phyloP scores from a whole-genome alignment of 2,329 filamentous ascomycete genomes.

The Cercospora brassicicola region DNA sequence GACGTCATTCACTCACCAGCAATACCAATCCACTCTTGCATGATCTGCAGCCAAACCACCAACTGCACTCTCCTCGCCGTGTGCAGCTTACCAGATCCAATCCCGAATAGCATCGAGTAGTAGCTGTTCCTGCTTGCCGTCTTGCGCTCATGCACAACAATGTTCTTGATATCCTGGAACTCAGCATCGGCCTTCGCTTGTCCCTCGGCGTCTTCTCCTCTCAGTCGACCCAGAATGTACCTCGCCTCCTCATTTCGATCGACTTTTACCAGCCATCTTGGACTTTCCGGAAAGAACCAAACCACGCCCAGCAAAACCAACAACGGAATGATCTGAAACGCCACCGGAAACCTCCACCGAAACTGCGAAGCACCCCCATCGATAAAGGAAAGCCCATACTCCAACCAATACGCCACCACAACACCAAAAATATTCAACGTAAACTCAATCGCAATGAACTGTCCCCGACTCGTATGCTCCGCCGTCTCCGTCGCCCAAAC shows the following conservation, averaged over 20 bases:
- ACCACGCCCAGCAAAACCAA: conserved; percentile 43
- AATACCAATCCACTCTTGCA: conserved; percentile 41
- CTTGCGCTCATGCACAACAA: conserved; percentile 59
- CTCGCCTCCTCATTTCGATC: conserved; percentile 67
- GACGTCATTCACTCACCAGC: not conserved
- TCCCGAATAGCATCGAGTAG: conserved; percentile 39
- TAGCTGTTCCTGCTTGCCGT: conserved; percentile 37
- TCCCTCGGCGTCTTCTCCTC: conserved; percentile 52
- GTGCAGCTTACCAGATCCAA: conserved; percentile 37
- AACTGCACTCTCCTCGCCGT: conserved; percentile 41
- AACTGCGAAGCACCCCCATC: conserved; percentile 24
- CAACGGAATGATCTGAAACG: conserved; percentile 68
- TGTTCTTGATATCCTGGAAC: conserved; percentile 66
- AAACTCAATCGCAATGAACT: conserved; percentile 54
- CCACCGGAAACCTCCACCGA: conserved; percentile 58
- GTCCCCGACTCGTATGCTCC: conserved; percentile 65
- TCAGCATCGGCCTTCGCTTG: conserved; percentile 58
- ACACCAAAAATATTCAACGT: conserved; percentile 72
- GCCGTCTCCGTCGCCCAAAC: conserved; percentile 72
- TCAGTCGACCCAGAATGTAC: conserved; percentile 63
- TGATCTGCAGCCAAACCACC: conserved; percentile 45
- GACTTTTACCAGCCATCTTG: conserved; percentile 65
- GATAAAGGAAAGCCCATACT: conserved; percentile 35
- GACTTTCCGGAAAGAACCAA: conserved; percentile 68
- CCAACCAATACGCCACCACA: conserved; percentile 44